phyloP scores from a whole-genome alignment of 176 grass and related monocot genomes.

The Triticum urartu region DNA sequence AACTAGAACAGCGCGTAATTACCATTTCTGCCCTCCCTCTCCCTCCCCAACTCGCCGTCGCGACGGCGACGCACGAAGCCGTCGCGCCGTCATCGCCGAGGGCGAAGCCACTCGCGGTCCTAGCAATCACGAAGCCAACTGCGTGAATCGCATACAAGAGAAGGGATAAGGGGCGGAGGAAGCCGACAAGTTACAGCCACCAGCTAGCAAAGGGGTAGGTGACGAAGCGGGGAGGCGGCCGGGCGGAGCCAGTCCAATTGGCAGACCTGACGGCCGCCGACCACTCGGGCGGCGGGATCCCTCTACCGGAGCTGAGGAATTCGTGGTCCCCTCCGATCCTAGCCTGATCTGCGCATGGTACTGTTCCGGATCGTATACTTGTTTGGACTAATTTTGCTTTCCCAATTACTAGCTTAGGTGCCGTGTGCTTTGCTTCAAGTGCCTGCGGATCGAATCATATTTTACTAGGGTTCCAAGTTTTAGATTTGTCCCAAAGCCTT shows the following conservation, averaged over 20 bases:
- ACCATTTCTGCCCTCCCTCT: slow-evolving; percentile 52
- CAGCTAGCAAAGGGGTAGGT: slow-evolving; percentile 29
- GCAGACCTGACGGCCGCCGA: neutral
- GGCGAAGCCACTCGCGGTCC: slow-evolving; percentile 11
- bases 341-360: slow-evolving; percentile 53
- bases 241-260: slow-evolving; percentile 31
- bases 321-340: slow-evolving; percentile 23
- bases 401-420: slow-evolving; percentile 33
- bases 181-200: slow-evolving; percentile 30
- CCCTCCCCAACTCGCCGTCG: slow-evolving; percentile 9
- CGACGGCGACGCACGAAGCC: slow-evolving; percentile 15
- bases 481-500: slow-evolving; percentile 10
- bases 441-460: slow-evolving; percentile 19
- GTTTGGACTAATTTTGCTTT: slow-evolving; percentile 13
- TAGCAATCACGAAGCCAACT: slow-evolving; percentile 5
- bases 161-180: neutral
- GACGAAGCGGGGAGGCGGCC: slow-evolving; percentile 22
- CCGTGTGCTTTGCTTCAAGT: slow-evolving; percentile 3
- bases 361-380: slow-evolving; percentile 53
- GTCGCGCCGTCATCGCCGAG: slow-evolving; percentile 22
- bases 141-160: slow-evolving; percentile 10
- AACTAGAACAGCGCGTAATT: slow-evolving; percentile 33
- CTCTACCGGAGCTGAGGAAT: slow-evolving; percentile 33
- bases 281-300: slow-evolving; percentile 25
- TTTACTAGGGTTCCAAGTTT: slow-evolving; percentile 9